Evolutionary conservation across 352 stramenopile genomes (phyloP).

Genomic region (Globisporangium cederbergense): DNA sequence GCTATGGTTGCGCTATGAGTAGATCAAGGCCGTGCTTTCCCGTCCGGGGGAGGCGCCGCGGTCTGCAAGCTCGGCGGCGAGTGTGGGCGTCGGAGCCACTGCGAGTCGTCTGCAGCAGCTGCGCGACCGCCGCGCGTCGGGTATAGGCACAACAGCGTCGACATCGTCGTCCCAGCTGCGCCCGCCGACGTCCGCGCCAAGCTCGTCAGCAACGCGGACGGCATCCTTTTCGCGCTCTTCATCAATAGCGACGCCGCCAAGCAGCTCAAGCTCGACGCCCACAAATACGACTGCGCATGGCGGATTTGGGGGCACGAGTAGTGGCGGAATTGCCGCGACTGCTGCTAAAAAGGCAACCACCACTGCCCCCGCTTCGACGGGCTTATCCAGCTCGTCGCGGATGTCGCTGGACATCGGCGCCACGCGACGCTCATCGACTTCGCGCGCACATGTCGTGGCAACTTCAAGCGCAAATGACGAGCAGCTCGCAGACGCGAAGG

Average conservation of each 20-base stretch:
- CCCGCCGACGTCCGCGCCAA: constrained; percentile 14
- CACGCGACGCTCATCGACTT: constrained; percentile 12
- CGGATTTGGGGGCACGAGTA: neutral
- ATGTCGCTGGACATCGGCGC: constrained; percentile 26
- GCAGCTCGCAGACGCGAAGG: constrained; percentile 45
- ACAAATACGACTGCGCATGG: constrained; percentile 10
- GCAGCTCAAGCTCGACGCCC: constrained; percentile 8
- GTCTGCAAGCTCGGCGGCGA: constrained; percentile 4
- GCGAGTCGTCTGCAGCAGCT: constrained; percentile 34
- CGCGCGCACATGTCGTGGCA: constrained; percentile 13
- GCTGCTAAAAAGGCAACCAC: constrained; percentile 19
- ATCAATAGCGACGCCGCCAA: constrained; percentile 12
- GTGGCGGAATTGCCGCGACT: neutral
- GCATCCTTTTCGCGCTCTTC: constrained; percentile 14
- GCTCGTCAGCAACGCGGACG: constrained; percentile 9
- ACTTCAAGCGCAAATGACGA: constrained; percentile 28
- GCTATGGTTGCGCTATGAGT: neutral
- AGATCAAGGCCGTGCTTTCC: constrained; percentile 35
- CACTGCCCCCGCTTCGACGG: constrained; percentile 6
- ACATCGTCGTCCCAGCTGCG: constrained; percentile 13
- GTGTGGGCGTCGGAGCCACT: constrained; percentile 13
- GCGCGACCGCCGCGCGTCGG: constrained; percentile 22
- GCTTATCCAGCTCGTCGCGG: constrained; percentile 13
- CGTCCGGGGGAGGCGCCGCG: constrained; percentile 8
- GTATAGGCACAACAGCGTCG: constrained; percentile 15